phyloP scores from a whole-genome alignment of 1,284 basidiomycete genomes.

The Agroathelia rolfsii region DNA sequence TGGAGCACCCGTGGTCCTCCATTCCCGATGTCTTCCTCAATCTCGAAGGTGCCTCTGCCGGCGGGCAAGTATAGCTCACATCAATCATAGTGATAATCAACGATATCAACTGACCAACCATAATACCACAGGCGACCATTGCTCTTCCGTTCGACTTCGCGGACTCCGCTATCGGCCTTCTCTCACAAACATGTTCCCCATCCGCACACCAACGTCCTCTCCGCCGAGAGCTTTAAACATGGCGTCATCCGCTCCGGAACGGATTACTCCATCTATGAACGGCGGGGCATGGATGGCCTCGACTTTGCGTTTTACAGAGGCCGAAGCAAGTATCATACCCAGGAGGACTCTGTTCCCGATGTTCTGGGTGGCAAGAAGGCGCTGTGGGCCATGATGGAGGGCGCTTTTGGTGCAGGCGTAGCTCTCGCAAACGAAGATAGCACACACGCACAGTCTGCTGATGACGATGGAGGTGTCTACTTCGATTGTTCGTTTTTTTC shows the following conservation, averaged over 20 bases:
- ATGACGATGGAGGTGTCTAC: constrained; percentile 41
- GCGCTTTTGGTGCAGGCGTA: constrained; percentile 40
- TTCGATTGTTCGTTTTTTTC: constrained; percentile 52
- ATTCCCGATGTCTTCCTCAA: constrained; percentile 61
- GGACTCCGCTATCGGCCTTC: constrained; percentile 41
- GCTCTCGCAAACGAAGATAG: constrained; percentile 36
- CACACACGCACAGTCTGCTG: constrained; percentile 18
- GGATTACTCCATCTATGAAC: constrained; percentile 57
- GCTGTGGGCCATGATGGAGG: constrained; percentile 70
- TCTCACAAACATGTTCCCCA: constrained; percentile 35
- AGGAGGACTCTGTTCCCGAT: constrained; percentile 49
- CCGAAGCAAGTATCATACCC: constrained; percentile 63
- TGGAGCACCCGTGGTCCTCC: constrained; percentile 65
- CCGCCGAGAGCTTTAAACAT: constrained; percentile 52
- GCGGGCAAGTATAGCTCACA: constrained; percentile 41
- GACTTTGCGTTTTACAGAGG: constrained; percentile 69
- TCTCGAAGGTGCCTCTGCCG: constrained; percentile 71
- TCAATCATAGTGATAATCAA: neutral
- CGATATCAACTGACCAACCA: constrained; percentile 2
- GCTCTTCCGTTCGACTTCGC: constrained; percentile 55
- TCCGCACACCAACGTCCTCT: constrained; percentile 59
- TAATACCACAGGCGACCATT: constrained; percentile 42
- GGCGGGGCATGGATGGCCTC: constrained; percentile 47
- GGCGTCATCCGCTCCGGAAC: constrained; percentile 56
- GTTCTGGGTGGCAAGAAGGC: constrained; percentile 41